Evolutionary conservation across 2,329 filamentous ascomycete species (phyloP), one percentile per base, ranked within the genome.

Genomic region (Elsinoe batatas): DNA sequence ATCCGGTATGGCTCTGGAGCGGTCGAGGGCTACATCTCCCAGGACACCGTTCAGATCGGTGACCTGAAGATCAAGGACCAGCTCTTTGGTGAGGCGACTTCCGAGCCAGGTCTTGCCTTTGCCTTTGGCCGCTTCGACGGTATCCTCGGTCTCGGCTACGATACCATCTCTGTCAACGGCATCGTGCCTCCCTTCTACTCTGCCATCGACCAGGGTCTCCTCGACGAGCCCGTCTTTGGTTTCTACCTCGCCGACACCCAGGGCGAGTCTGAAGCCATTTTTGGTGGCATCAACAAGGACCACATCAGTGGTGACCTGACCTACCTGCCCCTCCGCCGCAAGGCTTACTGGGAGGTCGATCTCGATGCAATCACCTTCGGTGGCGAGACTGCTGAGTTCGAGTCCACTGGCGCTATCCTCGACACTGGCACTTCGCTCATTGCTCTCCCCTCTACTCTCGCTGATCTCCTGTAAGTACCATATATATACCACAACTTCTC

Each of bases 331-430:
- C 82, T 98, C 64, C 88, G 93, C 72, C 88, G 93, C 71, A 97
- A 97, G 85, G 93, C 93, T 50, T 98, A 98, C 82, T 98, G 93
- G 93, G 93, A 98, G 80, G 91, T 98, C 56, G 91, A 97, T 67
- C 84, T 98, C 59, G 85, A 97, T 67, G 80, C 89, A 61, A 93
- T 98, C 74, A 83, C 86, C 56, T 89, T 96, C 61, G 94, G 93
- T 65, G 80, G 91, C 54, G 82, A 87, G 68, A 84, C 82, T 62
- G 91, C 91, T 59, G 87, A 95, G 72, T 84, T 97, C 61, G 91
- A 97, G 62, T 83, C 88, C 79, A 96, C 90, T 58, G 94, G 93
- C 75, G 88, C 90, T 65, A 96, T 98, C 62, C 87, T 98, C 59
- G 93, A 98, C 79, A 98, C 93, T 56, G 93, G 93, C 67, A 98